These are phyloP conservation scores for Ceratocystis diversiconidia DNA, from an alignment of 2,329 filamentous ascomycete genomes.

Conservation along the genomic window DNA sequence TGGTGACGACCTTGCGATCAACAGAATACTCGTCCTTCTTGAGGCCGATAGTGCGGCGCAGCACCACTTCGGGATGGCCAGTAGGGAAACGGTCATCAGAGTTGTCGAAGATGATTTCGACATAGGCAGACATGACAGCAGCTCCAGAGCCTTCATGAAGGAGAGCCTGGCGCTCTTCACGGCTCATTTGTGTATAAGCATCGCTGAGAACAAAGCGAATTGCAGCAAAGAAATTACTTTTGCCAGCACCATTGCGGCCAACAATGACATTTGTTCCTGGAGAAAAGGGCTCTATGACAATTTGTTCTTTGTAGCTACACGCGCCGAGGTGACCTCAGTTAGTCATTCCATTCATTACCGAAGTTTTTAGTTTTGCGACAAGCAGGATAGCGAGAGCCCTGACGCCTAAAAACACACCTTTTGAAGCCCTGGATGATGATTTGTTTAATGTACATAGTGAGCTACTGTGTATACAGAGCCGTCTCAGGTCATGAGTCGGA, in stretches of 20 bases:
- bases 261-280: slow-evolving; percentile 97
- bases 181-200: slow-evolving; percentile 89
- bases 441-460: slow-evolving; percentile 93
- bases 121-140: slow-evolving; percentile 98
- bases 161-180: slow-evolving; percentile 87
- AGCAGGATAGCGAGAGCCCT: background rate
- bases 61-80: slow-evolving; percentile 74
- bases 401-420: slow-evolving; percentile 46
- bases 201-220: slow-evolving; percentile 97
- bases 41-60: slow-evolving; percentile 85
- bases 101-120: slow-evolving; percentile 98
- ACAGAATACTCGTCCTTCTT: slow-evolving; percentile 99
- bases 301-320: slow-evolving; percentile 94
- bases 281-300: slow-evolving; percentile 94
- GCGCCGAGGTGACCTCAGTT: slow-evolving; percentile 22
- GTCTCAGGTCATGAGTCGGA: slow-evolving; percentile 8
- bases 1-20: slow-evolving; percentile 91
- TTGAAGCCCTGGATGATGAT: slow-evolving; percentile 99
- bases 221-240: slow-evolving; percentile 98
- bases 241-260: slow-evolving; percentile 95
- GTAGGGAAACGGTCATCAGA: slow-evolving; percentile 90
- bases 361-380: background rate
- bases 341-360: background rate
- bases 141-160: slow-evolving; percentile 97
- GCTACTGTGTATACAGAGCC: slow-evolving; percentile 18